Base-by-base conservation (phyloP, 345 rosid species). In the Eutrema yunnanense region DNA sequence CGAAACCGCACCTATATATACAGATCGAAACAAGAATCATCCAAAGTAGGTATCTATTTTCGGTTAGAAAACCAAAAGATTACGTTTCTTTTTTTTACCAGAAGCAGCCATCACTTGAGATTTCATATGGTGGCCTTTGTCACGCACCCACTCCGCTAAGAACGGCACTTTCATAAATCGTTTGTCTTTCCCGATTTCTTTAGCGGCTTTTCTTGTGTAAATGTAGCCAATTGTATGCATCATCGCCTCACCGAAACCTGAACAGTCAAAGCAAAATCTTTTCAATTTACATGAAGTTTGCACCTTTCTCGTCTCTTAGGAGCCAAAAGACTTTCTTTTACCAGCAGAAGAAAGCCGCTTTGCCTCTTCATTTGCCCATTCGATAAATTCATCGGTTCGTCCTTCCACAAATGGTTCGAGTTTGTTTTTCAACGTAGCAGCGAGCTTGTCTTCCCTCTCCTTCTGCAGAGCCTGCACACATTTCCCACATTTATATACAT, bases 221-320 rank as follows among this genome's bases (percentile, higher is more conserved):
- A 92, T 90, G 72, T 95, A 95, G 11, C 99, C 97, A 46, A 95
- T 82, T 0, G 97, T 94, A 55, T 94, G 95, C 65, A 94, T 83
- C 96, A 94, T 94, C n/a, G 96, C 95, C 81, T 94, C 98, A 41
- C 99, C 99, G 74, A 95, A 95, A 75, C 88, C 99, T 95, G 81
- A 62, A 10, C 38, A 65, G 37, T 59, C 74, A 59, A 57, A 71
- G 33, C 51, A 70, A 67, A 14, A 4, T 4, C 1, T 16, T 12
- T 77, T 72, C 71, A 78, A 32, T 77, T 81, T 84, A 76, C 9
- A n/a, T 5, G 8, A 22, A n/a, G 12, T 8, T 36, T 5, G 7
- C 32, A 26, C 48, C 22, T 33, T 32, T 67, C 43, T 68, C 43
- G 14, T 9, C 4, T 57, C 26, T 3, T 33, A 32, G 13, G 14